Conservation (phyloP, 805 yeast species). For the Schwanniomyces pseudopolymorphus region DNA sequence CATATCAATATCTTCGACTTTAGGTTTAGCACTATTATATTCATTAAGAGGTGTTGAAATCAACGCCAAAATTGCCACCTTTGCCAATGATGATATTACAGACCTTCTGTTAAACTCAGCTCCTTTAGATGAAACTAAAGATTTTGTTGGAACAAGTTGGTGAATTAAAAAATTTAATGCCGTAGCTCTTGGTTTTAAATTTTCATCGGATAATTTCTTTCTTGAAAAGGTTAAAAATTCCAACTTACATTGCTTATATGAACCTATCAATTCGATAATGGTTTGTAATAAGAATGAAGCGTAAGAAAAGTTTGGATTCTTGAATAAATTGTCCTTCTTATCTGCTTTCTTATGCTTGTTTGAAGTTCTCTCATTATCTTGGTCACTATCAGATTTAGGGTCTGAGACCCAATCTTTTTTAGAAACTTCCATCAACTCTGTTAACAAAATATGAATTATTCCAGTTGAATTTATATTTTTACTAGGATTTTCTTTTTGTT, state of each 20-base stretch:
- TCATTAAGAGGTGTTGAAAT: constrained; percentile 57
- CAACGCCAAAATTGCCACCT: constrained; percentile 59
- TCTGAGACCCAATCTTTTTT: constrained; percentile 37
- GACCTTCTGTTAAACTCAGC: constrained; percentile 50
- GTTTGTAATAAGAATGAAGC: constrained; percentile 67
- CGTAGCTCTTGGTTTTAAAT: constrained; percentile 69
- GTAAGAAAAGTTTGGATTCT: constrained; percentile 61
- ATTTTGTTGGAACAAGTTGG: constrained; percentile 63
- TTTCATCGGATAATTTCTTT: constrained; percentile 38
- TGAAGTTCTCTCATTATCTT: constrained; percentile 1
- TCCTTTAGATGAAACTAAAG: constrained; percentile 35
- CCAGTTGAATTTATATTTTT: constrained; percentile 41
- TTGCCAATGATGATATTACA: constrained; percentile 61
- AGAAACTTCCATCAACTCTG: constrained; percentile 57
- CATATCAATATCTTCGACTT: constrained; percentile 65
- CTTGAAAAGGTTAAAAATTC: constrained; percentile 80
- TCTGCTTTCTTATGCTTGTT: constrained; percentile 18
- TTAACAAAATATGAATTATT: constrained; percentile 59
- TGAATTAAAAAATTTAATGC: constrained; percentile 76
- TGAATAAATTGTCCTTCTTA: constrained; percentile 30
- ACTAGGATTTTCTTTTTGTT: constrained; percentile 1
- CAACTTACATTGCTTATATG: constrained; percentile 77
- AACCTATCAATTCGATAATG: constrained; percentile 67
- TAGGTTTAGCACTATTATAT: constrained; percentile 43
- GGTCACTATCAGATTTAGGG: constrained; percentile 21